These are phyloP conservation scores for Lipomyces starkeyi DNA, from an alignment of 805 yeast species.

Conservation along the genomic window DNA sequence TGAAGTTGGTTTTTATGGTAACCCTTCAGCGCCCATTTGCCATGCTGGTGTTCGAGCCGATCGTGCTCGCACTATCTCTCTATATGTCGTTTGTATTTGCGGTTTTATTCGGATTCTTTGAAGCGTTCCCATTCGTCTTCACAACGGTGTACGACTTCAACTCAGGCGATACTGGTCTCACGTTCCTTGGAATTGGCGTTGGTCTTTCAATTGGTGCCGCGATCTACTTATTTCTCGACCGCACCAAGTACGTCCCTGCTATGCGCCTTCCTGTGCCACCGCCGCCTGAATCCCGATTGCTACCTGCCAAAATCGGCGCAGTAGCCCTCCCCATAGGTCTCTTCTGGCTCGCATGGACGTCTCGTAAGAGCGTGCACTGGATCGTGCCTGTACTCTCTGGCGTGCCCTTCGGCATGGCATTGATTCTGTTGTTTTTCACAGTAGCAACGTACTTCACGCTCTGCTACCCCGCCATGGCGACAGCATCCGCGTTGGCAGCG, in stretches of 20 bases:
- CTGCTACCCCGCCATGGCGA: conserved; percentile 73
- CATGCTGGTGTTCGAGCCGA: conserved; percentile 76
- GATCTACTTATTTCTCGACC: conserved; percentile 33
- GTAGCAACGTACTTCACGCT: conserved; percentile 70
- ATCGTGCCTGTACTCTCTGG: conserved; percentile 71
- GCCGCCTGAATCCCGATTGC: conserved; percentile 53
- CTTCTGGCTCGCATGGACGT: conserved; percentile 86
- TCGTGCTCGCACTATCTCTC: conserved; percentile 61
- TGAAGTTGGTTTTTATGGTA: conserved; percentile 55
- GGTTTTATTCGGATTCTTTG: conserved; percentile 61
- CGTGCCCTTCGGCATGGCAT: conserved; percentile 77
- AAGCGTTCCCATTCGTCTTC: conserved; percentile 62
- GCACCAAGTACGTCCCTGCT: conserved; percentile 21
- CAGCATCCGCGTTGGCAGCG: conserved; percentile 91
- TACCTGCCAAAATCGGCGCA: conserved; percentile 61
- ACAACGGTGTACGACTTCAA: conserved; percentile 53
- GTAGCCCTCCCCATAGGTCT: conserved; percentile 67
- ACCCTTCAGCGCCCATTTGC: conserved; percentile 67
- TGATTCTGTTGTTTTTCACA: conserved; percentile 73
- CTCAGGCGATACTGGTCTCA: conserved; percentile 59
- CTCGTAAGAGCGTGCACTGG: conserved; percentile 68
- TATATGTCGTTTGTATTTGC: conserved; percentile 62
- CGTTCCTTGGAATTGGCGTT: conserved; percentile 66
- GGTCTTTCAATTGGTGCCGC: conserved; percentile 50
- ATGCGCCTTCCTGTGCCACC: conserved; percentile 11